A percentile compares a stretch with the other conserved stretches of the same genome.
Conservation (phyloP, 352 stramenopile genomes). For the Globisporangium iwayamae region DNA sequence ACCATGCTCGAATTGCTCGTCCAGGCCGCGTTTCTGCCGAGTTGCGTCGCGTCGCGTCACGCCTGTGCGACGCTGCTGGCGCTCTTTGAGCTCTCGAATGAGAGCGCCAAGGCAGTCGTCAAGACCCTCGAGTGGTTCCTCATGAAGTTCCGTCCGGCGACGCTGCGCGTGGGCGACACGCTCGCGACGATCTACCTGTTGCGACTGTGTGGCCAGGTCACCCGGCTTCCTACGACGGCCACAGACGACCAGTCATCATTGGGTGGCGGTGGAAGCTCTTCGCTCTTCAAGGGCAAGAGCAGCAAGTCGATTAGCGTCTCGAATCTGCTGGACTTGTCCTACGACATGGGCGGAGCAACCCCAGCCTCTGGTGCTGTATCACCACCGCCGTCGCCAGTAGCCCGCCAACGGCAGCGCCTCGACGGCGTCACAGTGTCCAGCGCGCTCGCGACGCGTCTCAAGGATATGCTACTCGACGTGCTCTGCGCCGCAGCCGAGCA, state of each 20-base stretch:
- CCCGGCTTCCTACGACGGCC: slow-evolving; percentile 31
- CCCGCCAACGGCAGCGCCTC: slow-evolving; percentile 30
- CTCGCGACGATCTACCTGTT: slow-evolving; percentile 70
- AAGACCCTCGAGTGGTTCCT: slow-evolving; percentile 52
- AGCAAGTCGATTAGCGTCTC: slow-evolving; percentile 7
- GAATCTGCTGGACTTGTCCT: slow-evolving; percentile 54
- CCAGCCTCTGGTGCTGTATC: slow-evolving; percentile 10
- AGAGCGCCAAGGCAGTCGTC: slow-evolving; percentile 34
- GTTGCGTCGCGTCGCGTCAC: slow-evolving; percentile 45
- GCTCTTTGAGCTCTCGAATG: slow-evolving; percentile 44
- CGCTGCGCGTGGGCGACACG: slow-evolving; percentile 51
- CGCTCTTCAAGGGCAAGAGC: not conserved
- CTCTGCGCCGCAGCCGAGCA: slow-evolving; percentile 22
- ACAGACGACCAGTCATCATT: not conserved
- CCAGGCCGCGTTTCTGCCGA: slow-evolving; percentile 51
- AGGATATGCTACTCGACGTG: slow-evolving; percentile 56
- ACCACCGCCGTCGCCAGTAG: slow-evolving; percentile 29
- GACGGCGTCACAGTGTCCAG: slow-evolving; percentile 40
- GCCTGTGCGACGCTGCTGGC: slow-evolving; percentile 48
- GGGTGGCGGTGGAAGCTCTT: not conserved
- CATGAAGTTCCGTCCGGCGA: slow-evolving; percentile 35
- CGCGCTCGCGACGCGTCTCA: slow-evolving; percentile 35
- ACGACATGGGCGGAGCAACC: slow-evolving; percentile 21
- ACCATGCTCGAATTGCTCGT: slow-evolving; percentile 49
- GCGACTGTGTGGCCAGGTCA: slow-evolving; percentile 52